Evolutionary conservation across 768 basidiomycete genomes (phyloP).

Genomic region (Leucosporidium yakuticum): DNA sequence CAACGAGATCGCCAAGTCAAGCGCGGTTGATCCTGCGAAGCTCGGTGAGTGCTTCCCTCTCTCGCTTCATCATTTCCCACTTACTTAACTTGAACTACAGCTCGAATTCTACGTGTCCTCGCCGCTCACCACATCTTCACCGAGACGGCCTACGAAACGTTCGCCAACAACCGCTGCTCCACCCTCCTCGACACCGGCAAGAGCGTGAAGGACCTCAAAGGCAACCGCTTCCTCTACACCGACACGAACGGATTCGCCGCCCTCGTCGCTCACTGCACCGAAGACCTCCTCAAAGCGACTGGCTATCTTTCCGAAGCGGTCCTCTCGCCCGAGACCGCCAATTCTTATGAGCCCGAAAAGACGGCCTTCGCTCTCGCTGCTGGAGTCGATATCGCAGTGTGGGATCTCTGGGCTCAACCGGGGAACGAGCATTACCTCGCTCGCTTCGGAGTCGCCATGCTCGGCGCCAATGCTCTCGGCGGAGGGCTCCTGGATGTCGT

Average conservation of each 20-base stretch:
- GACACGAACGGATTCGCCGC: conserved; percentile 37
- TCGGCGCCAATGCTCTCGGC: no score
- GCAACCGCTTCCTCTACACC: conserved; percentile 25
- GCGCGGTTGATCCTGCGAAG: conserved; percentile 42
- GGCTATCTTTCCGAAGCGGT: conserved; percentile 36
- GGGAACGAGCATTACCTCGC: conserved; percentile 38
- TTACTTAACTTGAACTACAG: conserved; percentile 42
- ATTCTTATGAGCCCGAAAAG: conserved; percentile 26
- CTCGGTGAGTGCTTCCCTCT: conserved; percentile 41
- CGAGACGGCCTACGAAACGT: conserved; percentile 65
- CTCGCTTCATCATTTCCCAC: neutral
- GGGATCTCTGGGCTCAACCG: conserved; percentile 40
- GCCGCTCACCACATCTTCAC: conserved; percentile 70
- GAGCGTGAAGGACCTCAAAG: no score
- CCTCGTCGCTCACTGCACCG: conserved; percentile 22
- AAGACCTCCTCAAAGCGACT: conserved; percentile 19
- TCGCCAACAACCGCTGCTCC: conserved; percentile 64
- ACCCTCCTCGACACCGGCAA: conserved; percentile 61
- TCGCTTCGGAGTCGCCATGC: conserved; percentile 45
- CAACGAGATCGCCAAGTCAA: conserved; percentile 45
- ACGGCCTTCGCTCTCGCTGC: conserved; percentile 41
- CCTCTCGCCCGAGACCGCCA: conserved; percentile 21
- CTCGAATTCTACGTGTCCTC: conserved; percentile 66
- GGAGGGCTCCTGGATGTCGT: no score
- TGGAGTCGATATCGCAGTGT: conserved; percentile 37